phyloP scores from a whole-genome alignment of 2,329 filamentous ascomycete species.

The Neurospora sp. region DNA sequence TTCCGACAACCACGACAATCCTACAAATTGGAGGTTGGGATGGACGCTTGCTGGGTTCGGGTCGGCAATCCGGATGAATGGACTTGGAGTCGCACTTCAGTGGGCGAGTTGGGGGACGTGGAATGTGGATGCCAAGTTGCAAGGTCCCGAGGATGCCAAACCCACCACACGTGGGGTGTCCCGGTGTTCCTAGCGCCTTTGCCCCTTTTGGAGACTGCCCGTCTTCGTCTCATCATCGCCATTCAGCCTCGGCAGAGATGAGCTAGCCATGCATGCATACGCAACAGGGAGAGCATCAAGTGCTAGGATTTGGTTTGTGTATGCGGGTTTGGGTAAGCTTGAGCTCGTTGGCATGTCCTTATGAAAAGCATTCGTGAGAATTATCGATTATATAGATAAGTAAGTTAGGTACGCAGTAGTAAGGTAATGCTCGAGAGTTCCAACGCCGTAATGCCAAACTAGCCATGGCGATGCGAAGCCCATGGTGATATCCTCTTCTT shows the following conservation, averaged over 20 bases:
- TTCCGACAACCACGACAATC: neutral
- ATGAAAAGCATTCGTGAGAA: neutral
- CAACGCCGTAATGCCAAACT: neutral
- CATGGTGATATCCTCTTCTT: neutral
- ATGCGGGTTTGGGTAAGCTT: neutral
- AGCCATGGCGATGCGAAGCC: neutral
- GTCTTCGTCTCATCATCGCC: neutral
- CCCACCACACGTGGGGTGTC: neutral
- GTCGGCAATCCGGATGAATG: constrained; percentile 18
- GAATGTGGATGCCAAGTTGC: neutral
- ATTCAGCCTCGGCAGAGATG: neutral
- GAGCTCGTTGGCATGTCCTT: neutral
- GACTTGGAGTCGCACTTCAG: neutral
- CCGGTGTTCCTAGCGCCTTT: neutral
- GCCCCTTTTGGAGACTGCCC: neutral
- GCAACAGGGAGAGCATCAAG: neutral
- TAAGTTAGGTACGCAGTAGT: neutral
- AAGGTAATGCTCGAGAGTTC: neutral
- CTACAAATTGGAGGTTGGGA: neutral
- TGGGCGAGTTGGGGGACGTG: neutral
- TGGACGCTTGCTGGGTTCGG: neutral
- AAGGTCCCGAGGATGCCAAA: neutral
- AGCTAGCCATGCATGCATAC: neutral
- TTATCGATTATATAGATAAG: neutral
- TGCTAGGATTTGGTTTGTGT: neutral